Evolutionary conservation across 306 rosid species (phyloP).

Genomic region (Cicer chorassanicum): DNA sequence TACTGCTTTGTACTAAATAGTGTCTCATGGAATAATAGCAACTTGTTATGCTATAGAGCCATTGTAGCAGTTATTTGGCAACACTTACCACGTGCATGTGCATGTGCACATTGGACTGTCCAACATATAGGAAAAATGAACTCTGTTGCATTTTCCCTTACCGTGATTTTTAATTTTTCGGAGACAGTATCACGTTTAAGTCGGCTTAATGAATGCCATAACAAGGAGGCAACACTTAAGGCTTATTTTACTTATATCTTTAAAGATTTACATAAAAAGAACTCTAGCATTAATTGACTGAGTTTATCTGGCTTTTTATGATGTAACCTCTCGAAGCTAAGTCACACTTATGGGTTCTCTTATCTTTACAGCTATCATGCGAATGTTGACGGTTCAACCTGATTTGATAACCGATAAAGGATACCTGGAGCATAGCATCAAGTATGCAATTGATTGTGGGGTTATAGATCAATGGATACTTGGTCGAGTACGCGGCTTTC

Average conservation of each 20-base stretch:
- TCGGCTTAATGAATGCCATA: conserved; percentile 36
- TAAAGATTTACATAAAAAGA: neutral
- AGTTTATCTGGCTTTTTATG: conserved; percentile 24
- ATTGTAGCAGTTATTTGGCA: no score
- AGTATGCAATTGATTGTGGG: conserved; percentile 86
- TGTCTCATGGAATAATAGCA: no score
- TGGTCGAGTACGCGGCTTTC: conserved; percentile 70
- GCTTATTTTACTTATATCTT: conserved; percentile 18
- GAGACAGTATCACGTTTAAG: neutral
- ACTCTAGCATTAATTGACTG: conserved; percentile 7
- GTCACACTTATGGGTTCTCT: conserved; percentile 36
- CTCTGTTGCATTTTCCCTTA: conserved; percentile 11
- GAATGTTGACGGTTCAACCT: conserved; percentile 82
- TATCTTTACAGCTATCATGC: conserved; percentile 72
- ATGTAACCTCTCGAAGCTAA: conserved; percentile 24
- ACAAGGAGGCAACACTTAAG: neutral
- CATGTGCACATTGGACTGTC: neutral
- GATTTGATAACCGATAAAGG: conserved; percentile 72
- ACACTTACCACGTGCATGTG: neutral
- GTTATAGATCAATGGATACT: conserved; percentile 86
- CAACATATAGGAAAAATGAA: conserved; percentile 2
- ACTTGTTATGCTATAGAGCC: no score
- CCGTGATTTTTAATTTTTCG: conserved; percentile 33
- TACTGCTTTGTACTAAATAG: no score
- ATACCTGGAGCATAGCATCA: conserved; percentile 72